A percentile compares a stretch with the other conserved stretches of the same genome.
phyloP scores from a whole-genome alignment of 139 green algal species.

The Nannochloris sp. region DNA sequence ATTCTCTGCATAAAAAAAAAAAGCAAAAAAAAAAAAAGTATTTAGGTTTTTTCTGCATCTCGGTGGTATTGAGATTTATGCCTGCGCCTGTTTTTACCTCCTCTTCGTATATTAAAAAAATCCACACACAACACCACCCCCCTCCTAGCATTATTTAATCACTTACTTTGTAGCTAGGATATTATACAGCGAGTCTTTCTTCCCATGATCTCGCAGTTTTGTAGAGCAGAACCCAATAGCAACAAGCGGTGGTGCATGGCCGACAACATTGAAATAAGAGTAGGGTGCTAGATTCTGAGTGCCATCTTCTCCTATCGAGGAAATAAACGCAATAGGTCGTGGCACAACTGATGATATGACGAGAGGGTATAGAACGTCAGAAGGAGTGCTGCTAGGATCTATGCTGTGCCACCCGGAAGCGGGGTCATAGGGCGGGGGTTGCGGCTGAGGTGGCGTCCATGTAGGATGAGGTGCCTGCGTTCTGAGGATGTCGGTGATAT shows the following conservation, averaged over 20 bases:
- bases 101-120: not conserved
- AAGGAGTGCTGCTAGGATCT: slow-evolving; percentile 1
- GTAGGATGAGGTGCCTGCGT: slow-evolving; percentile 7
- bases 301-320: slow-evolving; percentile 39
- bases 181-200: slow-evolving; percentile 89
- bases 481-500: too few species aligned
- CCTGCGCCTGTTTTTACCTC: not conserved
- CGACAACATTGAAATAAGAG: slow-evolving; percentile 82
- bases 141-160: slow-evolving; percentile 16
- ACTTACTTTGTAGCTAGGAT: slow-evolving; percentile 78
- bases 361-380: slow-evolving; percentile 52
- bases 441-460: slow-evolving; percentile 8
- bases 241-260: slow-evolving; percentile 68
- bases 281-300: slow-evolving; percentile 75
- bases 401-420: not conserved
- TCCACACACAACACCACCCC: not conserved
- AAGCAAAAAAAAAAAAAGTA: not conserved
- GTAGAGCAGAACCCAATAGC: slow-evolving; percentile 47
- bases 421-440: slow-evolving; percentile 5
- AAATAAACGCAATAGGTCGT: slow-evolving; percentile 79
- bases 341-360: slow-evolving; percentile 77
- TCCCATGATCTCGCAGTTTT: slow-evolving; percentile 19
- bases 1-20: slow-evolving; percentile 75
- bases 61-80: too few species aligned
- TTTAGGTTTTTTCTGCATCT: too few species aligned